Conservation (phyloP, 2,329 filamentous ascomycete species). For the Scytalidium sp. region DNA sequence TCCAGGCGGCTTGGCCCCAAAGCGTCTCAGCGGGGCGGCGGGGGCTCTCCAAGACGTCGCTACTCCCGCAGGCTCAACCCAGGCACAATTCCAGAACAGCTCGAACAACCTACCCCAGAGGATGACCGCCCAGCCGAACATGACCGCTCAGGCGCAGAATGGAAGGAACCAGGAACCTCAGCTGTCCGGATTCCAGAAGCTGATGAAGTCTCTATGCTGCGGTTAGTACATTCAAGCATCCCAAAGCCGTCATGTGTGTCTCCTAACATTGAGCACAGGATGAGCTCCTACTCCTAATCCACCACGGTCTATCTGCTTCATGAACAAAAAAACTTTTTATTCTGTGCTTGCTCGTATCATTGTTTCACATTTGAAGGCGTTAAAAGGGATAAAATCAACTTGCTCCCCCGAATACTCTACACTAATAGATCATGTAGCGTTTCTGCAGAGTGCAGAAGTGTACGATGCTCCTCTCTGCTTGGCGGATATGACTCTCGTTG, state of each 20-base stretch:
- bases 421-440: slow-evolving; percentile 20
- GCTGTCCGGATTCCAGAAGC: slow-evolving; percentile 82
- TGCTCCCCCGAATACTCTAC: slow-evolving; percentile 15
- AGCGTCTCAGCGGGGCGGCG: slow-evolving; percentile 70
- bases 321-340: background rate
- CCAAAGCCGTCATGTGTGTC: slow-evolving; percentile 3
- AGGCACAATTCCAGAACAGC: slow-evolving; percentile 96
- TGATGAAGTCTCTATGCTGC: slow-evolving; percentile 91
- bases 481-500: slow-evolving; percentile 25
- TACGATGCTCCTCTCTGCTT: slow-evolving; percentile 16
- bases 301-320: background rate
- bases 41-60: slow-evolving; percentile 72
- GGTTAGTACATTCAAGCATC: slow-evolving; percentile 48
- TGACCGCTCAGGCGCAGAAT: slow-evolving; percentile 55
- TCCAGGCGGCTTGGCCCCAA: slow-evolving; percentile 68
- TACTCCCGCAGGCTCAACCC: slow-evolving; percentile 85
- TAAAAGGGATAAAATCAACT: slow-evolving; percentile 17
- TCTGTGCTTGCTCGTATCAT: slow-evolving; percentile 1
- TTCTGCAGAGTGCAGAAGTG: slow-evolving; percentile 15
- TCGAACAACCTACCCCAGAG: slow-evolving; percentile 76
- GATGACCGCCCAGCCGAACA: slow-evolving; percentile 57
- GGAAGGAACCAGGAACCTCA: slow-evolving; percentile 64
- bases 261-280: slow-evolving; percentile 21
- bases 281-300: slow-evolving; percentile 19
- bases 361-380: slow-evolving; percentile 11